These are phyloP conservation scores for Yarrowia keelungensis DNA, from an alignment of 805 yeast genomes.

Conservation along the genomic window DNA sequence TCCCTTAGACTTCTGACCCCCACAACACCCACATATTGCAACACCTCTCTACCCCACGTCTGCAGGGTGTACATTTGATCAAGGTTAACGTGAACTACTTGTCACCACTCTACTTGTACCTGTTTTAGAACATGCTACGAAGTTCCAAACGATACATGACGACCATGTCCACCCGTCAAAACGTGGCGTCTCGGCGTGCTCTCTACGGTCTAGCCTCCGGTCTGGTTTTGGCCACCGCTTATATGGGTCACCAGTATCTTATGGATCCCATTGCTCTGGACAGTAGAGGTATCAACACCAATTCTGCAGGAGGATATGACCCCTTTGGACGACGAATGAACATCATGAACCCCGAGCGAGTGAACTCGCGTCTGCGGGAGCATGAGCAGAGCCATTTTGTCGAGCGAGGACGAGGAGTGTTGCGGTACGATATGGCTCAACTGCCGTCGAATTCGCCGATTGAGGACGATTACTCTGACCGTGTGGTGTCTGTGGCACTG, in stretches of 20 bases:
- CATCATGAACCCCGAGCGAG: constrained; percentile 59
- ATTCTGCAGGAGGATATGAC: constrained; percentile 35
- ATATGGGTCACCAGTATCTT: constrained; percentile 33
- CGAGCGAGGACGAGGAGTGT: constrained; percentile 84
- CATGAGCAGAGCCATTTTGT: constrained; percentile 81
- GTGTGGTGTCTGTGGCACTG: constrained; percentile 67
- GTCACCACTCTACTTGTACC: no score
- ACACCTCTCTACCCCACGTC: no score
- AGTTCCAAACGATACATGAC: constrained; percentile 22
- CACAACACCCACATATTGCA: no score
- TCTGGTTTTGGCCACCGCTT: constrained; percentile 22
- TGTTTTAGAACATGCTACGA: constrained; percentile 14
- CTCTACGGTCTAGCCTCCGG: constrained; percentile 35
- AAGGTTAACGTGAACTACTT: no score
- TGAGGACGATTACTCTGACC: constrained; percentile 92
- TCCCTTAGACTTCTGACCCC: no score
- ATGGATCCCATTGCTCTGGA: constrained; percentile 38
- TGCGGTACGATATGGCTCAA: constrained; percentile 88
- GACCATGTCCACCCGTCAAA: constrained; percentile 16
- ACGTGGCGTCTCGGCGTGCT: constrained; percentile 18
- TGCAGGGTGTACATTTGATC: no score
- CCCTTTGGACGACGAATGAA: constrained; percentile 25
- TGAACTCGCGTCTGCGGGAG: constrained; percentile 69
- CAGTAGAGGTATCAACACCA: constrained; percentile 21
- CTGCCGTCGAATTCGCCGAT: constrained; percentile 90